Evolutionary conservation across 345 rosid genomes (phyloP).

Genomic region (Geranium rotundifolium): DNA sequence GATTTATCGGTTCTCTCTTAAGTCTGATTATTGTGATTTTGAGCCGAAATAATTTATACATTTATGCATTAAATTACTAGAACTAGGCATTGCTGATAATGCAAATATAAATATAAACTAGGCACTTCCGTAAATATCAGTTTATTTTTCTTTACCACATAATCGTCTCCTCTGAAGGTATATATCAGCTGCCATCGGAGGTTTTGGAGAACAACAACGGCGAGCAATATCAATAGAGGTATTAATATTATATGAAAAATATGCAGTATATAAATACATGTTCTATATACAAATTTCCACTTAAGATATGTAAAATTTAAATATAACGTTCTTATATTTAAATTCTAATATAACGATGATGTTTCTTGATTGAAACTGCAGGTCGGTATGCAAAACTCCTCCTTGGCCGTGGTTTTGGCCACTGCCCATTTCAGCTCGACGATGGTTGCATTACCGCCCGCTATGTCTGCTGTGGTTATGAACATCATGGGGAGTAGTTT

Average conservation of each 20-base stretch:
- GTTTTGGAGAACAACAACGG: conserved; percentile 41
- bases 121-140: background rate
- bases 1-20: too few relatives aligned
- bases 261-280: background rate
- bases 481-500: conserved; percentile 57
- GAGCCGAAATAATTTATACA: too few relatives aligned
- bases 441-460: conserved; percentile 43
- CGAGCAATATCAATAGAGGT: conserved; percentile 65
- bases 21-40: too few relatives aligned
- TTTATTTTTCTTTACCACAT: background rate
- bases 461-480: conserved; percentile 60
- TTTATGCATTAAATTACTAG: too few relatives aligned
- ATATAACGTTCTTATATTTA: too few relatives aligned
- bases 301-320: too few relatives aligned
- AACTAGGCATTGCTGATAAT: too few relatives aligned
- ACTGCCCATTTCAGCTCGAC: conserved; percentile 54
- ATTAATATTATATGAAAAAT: background rate
- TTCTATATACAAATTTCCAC: background rate
- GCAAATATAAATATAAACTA: too few relatives aligned
- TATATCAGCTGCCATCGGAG: conserved; percentile 31
- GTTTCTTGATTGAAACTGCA: conserved; percentile 8
- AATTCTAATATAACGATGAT: background rate
- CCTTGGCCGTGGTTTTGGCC: conserved; percentile 56
- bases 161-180: conserved; percentile 27
- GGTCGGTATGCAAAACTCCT: conserved; percentile 73